Evolutionary conservation across 2,329 filamentous ascomycete genomes (phyloP).

Genomic region (Neopestalotiopsis clavispora): DNA sequence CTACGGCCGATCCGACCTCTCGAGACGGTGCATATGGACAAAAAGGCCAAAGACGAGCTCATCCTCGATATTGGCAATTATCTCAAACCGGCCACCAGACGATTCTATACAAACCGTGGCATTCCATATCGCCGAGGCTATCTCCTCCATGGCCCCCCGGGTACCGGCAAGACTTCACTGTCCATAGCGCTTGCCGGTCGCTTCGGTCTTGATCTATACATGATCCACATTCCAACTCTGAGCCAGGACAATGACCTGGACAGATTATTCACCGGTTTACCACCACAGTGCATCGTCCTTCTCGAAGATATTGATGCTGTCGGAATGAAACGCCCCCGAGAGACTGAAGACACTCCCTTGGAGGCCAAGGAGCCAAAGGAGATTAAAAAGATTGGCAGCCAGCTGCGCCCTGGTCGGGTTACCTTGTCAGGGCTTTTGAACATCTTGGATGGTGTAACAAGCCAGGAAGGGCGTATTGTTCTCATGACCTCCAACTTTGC

Average conservation of each 20-base stretch:
- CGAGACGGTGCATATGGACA: conserved; percentile 42
- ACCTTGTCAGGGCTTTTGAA: conserved; percentile 71
- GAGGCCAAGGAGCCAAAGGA: neutral
- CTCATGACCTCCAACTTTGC: conserved; percentile 74
- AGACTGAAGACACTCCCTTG: conserved; percentile 22
- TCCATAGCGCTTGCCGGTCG: conserved; percentile 74
- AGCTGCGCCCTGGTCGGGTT: conserved; percentile 68
- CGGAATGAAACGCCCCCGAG: conserved; percentile 47
- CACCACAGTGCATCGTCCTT: conserved; percentile 49
- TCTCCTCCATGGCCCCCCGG: conserved; percentile 73
- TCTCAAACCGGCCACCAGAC: conserved; percentile 56
- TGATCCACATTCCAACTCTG: conserved; percentile 67
- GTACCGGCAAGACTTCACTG: conserved; percentile 77
- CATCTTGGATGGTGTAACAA: conserved; percentile 68
- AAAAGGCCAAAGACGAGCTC: conserved; percentile 62
- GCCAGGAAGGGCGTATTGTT: conserved; percentile 71
- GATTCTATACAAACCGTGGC: conserved; percentile 74
- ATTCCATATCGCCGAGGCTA: conserved; percentile 79
- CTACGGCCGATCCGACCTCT: conserved; percentile 38
- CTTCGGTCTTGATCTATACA: conserved; percentile 75
- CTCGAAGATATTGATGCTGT: conserved; percentile 63
- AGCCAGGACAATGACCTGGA: conserved; percentile 34
- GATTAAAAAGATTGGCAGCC: neutral
- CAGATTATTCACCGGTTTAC: conserved; percentile 37
- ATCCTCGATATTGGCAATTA: conserved; percentile 73